Base-by-base conservation (phyloP, 176 grass and related monocot species). In the Puccinellia tenuiflora region DNA sequence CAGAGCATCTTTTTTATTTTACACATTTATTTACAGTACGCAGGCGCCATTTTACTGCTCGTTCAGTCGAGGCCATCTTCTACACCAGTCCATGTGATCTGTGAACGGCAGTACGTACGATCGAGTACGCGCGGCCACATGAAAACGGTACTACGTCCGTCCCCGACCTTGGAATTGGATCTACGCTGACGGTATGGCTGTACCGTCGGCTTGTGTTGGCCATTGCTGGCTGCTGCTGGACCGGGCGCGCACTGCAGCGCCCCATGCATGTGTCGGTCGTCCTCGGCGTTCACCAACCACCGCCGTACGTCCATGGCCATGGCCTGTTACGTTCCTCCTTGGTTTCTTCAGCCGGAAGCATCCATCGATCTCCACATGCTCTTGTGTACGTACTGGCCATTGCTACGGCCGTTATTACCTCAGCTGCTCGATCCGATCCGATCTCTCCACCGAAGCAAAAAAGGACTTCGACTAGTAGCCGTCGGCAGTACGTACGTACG, bases 251-350 rank as follows among this genome's bases (percentile, higher is more conserved):
- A 45, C 68, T 46, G 42, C 39, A 22, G 5, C 2, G 35, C 5
- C 60, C 82, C 82, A 80, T 76, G 82, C n/a, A n/a, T 89, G 82
- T 88, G 12, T 15, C 33, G 33, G 33, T 80, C 87, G 77, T 85
- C 83, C 28, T 76, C 48, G 46, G 33, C 10, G 12, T 42, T 7
- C 68, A 76, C 69, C 76, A 28, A 75, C 75, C 87, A 16, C 46
- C 37, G 15, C 46, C 46, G 15, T 4, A 0, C 35, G 35, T 38
- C 46, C 33, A 34, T 34, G 24, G 43, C 80, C 25, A n/a, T 17
- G 37, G 80, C 1, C 17, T 21, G 9, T 45, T 35, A 63, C 68
- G 9, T 45, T 35, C 73, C 68, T 2, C 21, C 7, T 80, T 85
- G 64, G 71, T 42, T 72, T 43, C 47, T 83, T 51, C 80, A 14